Percentiles rank a stretch among this genome's conserved stretches.
phyloP scores from a whole-genome alignment of 352 stramenopile species.

The Pythium aphanidermatum region DNA sequence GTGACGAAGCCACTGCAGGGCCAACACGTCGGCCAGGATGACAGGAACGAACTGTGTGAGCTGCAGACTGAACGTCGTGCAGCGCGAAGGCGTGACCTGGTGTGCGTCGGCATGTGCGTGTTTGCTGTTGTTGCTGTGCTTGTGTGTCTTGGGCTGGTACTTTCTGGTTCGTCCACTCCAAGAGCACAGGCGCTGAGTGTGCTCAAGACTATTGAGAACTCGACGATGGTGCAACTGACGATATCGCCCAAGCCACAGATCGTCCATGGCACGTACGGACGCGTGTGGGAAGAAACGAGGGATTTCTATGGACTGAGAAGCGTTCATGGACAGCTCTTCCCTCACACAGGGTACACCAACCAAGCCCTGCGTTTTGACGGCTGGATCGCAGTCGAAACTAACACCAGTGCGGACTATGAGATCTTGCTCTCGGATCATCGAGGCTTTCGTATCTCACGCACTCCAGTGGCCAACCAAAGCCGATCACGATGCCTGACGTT shows the following conservation, averaged over 20 bases:
- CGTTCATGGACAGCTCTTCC: slow-evolving; percentile 12
- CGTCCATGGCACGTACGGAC: slow-evolving; percentile 9
- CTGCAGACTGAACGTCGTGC: slow-evolving; percentile 1
- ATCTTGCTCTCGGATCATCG: slow-evolving; percentile 12
- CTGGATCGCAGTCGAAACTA: slow-evolving; percentile 9
- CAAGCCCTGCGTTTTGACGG: slow-evolving; percentile 9
- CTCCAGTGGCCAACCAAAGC: background rate
- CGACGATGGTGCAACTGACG: slow-evolving; percentile 17
- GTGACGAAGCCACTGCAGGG: background rate
- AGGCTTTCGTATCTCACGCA: slow-evolving; percentile 2
- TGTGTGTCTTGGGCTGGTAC: slow-evolving; percentile 5
- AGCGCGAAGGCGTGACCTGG: background rate
- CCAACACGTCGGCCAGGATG: slow-evolving; percentile 10
- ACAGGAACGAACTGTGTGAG: background rate
- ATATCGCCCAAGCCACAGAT: slow-evolving; percentile 14
- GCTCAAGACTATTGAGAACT: background rate
- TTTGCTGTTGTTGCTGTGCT: slow-evolving; percentile 5
- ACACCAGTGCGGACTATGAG: slow-evolving; percentile 8
- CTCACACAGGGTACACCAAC: background rate
- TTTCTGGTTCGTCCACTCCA: slow-evolving; percentile 1
- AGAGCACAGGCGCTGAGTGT: slow-evolving; percentile 6
- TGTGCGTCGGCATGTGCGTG: slow-evolving; percentile 8
- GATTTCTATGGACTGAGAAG: slow-evolving; percentile 18
- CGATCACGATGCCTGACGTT: slow-evolving; percentile 9
- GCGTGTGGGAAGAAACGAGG: slow-evolving; percentile 1